Evolutionary conservation across 257 asterid species (phyloP).

Genomic region (Solanum rostratum): DNA sequence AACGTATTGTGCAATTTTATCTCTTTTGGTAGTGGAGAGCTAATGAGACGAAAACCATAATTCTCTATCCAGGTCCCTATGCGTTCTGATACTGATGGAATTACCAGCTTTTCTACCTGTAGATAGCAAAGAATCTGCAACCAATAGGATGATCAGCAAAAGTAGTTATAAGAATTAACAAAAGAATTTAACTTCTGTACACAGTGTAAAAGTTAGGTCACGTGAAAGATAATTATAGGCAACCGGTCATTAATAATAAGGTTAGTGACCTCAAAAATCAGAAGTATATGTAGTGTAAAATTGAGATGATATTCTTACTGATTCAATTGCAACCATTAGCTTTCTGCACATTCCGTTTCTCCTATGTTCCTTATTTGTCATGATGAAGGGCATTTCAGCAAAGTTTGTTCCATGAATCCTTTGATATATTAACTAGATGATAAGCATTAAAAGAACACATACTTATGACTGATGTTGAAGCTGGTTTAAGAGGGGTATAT

Average conservation of each 20-base stretch:
- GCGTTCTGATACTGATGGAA: constrained; percentile 29
- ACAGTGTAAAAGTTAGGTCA: background rate
- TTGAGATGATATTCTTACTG: constrained; percentile 8
- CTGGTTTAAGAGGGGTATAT: background rate
- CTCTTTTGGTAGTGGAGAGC: constrained; percentile 15
- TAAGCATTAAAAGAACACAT: background rate
- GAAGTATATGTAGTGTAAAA: background rate
- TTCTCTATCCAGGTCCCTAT: constrained; percentile 20
- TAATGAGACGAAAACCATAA: constrained; percentile 15
- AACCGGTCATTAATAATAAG: background rate
- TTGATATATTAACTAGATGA: background rate
- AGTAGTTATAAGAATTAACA: background rate
- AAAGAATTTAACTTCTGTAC: background rate
- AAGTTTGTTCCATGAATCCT: constrained; percentile 50
- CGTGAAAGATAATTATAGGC: background rate
- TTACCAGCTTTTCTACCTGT: constrained; percentile 33
- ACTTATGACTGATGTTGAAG: no score
- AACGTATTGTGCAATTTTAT: constrained; percentile 25
- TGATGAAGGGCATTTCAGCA: constrained; percentile 60
- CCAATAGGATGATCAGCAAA: background rate
- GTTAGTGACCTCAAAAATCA: background rate
- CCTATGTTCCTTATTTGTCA: constrained; percentile 30
- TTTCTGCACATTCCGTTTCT: constrained; percentile 48
- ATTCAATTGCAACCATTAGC: constrained; percentile 38
- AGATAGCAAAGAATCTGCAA: constrained; percentile 34